Base-by-base conservation (phyloP, 1,139 yeast genomes). In the Tardiomyces depauwii region DNA sequence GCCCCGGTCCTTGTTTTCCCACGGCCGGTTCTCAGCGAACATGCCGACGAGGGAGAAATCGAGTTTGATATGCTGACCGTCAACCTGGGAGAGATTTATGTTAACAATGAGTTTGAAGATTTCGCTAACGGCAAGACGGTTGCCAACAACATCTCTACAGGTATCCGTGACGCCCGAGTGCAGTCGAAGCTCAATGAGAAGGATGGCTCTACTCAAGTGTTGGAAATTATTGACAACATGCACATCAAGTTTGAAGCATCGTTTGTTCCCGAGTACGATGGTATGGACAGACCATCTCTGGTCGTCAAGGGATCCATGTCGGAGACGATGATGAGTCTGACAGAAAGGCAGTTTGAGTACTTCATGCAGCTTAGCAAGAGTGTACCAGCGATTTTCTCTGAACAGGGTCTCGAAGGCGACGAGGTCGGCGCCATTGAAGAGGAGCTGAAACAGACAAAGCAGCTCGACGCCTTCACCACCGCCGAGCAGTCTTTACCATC, bases 1-100 rank as follows among this genome's bases (percentile, higher is more conserved):
- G 88, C 97, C 0, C 99, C 98, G 0, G 82, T 82, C 12, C 69
- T 91, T 42, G 78, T 83, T 1, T 86, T 87, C 55, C 96, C 97
- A 1, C 74, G 73, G 45, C 52, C 77, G 1, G 70, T 71, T 2
- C 25, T 21, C 25, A 21, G 25, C 25, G 25, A 21, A 4, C 25
- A 21, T 21, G 48, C 53, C 13, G n/a, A 13, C 14, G 21, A 21
- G 14, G 48, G 42, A 2, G 49, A 47, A 2, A 39, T 41, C 11
- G 30, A 40, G 33, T 78, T 74, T 55, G 91, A 91, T 57, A 70
- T 74, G 25, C 62, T 91, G 23, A 78, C 82, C 1, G 77, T 85
- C 5, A 78, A 85, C 55, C 70, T 89, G 47, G 99, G 99, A 51
- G 96, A 91, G 60, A 67, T 91, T 11, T 83, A 75, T 56, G 78